Percentiles rank a stretch among this genome's conserved stretches.
phyloP scores from a whole-genome alignment of 2,329 filamentous ascomycete species.

The Massarina eburnea region DNA sequence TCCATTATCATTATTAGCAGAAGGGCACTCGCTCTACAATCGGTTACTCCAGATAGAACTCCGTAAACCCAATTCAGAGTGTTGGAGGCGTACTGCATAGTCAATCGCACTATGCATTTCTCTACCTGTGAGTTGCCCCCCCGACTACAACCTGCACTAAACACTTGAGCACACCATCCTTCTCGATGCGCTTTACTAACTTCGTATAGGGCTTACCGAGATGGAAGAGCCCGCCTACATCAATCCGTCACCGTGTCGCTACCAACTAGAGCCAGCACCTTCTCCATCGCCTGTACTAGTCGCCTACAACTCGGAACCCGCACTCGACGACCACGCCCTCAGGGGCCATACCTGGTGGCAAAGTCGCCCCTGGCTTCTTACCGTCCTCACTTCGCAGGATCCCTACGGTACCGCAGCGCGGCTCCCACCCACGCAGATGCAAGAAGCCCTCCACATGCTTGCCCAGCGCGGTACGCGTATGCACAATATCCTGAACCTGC shows the following conservation, averaged over 20 bases:
- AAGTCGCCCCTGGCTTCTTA: background rate
- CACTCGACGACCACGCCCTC: background rate
- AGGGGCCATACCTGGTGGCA: background rate
- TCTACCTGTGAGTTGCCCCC: too few species aligned
- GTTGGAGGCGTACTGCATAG: too few species aligned
- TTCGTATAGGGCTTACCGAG: background rate
- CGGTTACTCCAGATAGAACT: too few species aligned
- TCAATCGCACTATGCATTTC: background rate
- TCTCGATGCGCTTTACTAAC: too few species aligned
- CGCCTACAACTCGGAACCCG: background rate
- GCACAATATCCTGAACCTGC: background rate
- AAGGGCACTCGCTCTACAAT: too few species aligned
- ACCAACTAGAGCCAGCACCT: background rate
- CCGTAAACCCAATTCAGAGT: too few species aligned
- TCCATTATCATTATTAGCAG: too few species aligned
- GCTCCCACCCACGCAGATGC: background rate
- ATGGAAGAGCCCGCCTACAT: background rate
- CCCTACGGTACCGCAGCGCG: background rate
- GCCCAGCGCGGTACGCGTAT: background rate
- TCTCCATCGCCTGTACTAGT: background rate
- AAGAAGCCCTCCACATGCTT: background rate
- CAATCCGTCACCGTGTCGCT: background rate
- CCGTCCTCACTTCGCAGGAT: background rate
- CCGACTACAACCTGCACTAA: too few species aligned
- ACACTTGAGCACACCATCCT: too few species aligned